Percentiles rank a stretch among this genome's conserved stretches.
Conservation (phyloP, 257 asterid genomes). For the Anisodus tanguticus region DNA sequence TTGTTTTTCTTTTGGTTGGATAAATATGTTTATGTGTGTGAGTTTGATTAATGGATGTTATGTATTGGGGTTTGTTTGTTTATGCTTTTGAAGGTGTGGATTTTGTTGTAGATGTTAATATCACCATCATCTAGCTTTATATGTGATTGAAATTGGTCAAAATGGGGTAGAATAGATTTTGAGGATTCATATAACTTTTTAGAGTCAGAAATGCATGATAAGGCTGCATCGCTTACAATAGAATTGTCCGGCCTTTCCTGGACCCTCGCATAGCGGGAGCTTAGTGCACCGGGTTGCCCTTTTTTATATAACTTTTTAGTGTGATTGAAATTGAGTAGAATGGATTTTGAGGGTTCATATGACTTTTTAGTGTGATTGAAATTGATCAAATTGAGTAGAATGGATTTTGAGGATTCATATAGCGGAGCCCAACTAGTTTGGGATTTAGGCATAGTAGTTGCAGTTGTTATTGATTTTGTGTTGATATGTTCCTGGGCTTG, state of each 20-base stretch:
- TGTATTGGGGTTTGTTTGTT: background rate
- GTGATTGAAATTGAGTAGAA: no score
- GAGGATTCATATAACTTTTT: background rate
- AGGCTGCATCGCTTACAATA: no score
- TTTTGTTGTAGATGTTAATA: background rate
- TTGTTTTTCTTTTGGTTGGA: background rate
- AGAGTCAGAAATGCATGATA: no score
- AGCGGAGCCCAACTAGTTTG: background rate
- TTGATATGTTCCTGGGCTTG: background rate
- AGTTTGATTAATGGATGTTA: constrained; percentile 5
- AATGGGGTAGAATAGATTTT: constrained; percentile 8
- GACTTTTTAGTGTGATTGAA: no score
- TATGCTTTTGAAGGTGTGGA: background rate
- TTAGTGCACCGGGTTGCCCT: no score
- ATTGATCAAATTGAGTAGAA: no score
- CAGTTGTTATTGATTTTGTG: background rate
- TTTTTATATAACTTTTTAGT: background rate
- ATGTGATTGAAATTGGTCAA: background rate
- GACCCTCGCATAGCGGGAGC: no score
- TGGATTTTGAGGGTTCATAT: constrained; percentile 8
- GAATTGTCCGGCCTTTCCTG: no score
- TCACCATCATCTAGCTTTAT: background rate
- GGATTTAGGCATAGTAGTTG: background rate
- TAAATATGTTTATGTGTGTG: background rate
- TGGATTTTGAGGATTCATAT: constrained; percentile 11